phyloP scores from a whole-genome alignment of 2,329 filamentous ascomycete genomes.

The Seiridium unicorne region DNA sequence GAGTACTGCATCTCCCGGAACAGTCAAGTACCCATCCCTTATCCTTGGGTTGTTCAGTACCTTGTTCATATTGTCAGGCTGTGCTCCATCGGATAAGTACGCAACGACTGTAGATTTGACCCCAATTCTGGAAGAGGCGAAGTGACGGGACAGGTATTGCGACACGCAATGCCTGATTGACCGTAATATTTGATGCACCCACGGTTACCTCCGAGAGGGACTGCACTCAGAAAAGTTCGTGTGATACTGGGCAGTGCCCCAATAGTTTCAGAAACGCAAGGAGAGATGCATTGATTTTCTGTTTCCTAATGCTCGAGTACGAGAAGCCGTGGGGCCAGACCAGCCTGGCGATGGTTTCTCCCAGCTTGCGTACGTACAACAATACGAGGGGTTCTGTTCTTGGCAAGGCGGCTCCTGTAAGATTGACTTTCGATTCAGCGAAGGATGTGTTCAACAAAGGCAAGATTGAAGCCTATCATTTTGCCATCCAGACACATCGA shows the following conservation, averaged over 20 bases:
- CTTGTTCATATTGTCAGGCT: neutral
- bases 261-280: neutral
- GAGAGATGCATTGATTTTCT: neutral
- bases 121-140: neutral
- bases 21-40: neutral
- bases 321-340: neutral
- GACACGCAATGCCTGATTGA: neutral
- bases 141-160: neutral
- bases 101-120: neutral
- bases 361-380: too few species aligned
- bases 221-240: neutral
- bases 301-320: neutral
- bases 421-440: neutral
- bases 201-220: neutral
- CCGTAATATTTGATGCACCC: neutral
- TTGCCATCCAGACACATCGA: slow-evolving; percentile 7
- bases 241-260: neutral
- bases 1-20: neutral
- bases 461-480: slow-evolving; percentile 3
- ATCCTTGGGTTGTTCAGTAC: neutral
- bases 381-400: neutral
- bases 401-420: neutral
- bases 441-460: neutral
- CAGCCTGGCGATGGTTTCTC: neutral
- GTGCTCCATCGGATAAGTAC: neutral